Base-by-base conservation (phyloP, 75 land plant genomes). In the Ceratopteris richardii region DNA sequence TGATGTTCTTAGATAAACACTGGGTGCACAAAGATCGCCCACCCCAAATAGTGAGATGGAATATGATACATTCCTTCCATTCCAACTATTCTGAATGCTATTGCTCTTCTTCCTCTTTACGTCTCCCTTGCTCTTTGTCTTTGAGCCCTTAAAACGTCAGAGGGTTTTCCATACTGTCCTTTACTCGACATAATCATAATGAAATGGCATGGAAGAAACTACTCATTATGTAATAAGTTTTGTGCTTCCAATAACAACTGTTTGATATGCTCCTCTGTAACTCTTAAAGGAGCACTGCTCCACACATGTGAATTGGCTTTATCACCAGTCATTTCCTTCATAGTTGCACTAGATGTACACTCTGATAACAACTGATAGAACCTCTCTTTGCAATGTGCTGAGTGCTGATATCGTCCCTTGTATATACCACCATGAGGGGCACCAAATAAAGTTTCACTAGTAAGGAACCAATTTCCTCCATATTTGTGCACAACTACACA, bases 401-500 rank as follows among this genome's bases (percentile, higher is more conserved):
- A 93, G 66, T 95, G 86, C 26, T 97, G 85, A 65, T 65, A 82
- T 42, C 97, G 70, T 4, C 99, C 99, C 54, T 93, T 74, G 55
- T 78, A 95, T 58, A 60, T 61, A 27, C 92, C 92, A 41, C 96
- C 91, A 63, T 77, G 84, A 50, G 91, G 65, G 60, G 77, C 66
- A 7, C 86, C 80, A 70, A 84, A 83, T 23, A 95, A 71, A 7
- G 67, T 70, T 39, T 86, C 92, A 75, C 97, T 90, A 44, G 76
- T 89, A 55, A 95, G 72, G 29, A 54, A 70, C 99, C 99, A 95
- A 31, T 90, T 70, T 16, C 83, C 65, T 19, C 93, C 85, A 73
- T 90, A 95, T 60, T 95, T 88, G 67, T 95, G 88, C 29, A 95
- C 86, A 40, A 82, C 68, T 40, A 97, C 99, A 74, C 97, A 90